Conservation (phyloP, 2,329 filamentous ascomycete species). For the Botrytis fabae region DNA sequence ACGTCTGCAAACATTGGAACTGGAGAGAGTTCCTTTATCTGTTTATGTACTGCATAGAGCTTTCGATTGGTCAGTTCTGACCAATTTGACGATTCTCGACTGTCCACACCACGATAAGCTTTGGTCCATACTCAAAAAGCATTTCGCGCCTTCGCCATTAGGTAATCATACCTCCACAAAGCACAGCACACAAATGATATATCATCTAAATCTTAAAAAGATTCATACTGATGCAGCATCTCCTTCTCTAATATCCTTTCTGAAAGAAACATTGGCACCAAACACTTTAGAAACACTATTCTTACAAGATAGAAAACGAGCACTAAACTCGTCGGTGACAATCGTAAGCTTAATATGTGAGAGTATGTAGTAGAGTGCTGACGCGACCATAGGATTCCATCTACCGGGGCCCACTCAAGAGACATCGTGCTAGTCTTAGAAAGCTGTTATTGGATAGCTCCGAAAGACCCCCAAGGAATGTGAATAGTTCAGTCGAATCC, state of each 20-base stretch:
- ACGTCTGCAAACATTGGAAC: slow-evolving; percentile 68
- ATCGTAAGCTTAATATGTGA: slow-evolving; percentile 45
- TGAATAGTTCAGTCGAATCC: slow-evolving; percentile 42
- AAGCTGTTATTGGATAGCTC: slow-evolving; percentile 75
- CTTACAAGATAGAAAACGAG: slow-evolving; percentile 63
- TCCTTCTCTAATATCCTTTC: slow-evolving; percentile 66
- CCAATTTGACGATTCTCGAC: slow-evolving; percentile 70
- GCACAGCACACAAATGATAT: slow-evolving; percentile 48
- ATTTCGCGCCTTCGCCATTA: slow-evolving; percentile 51
- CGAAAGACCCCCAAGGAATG: slow-evolving; percentile 49
- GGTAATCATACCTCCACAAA: slow-evolving; percentile 36
- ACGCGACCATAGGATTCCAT: slow-evolving; percentile 54
- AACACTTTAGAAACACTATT: slow-evolving; percentile 80
- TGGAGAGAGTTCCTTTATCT: slow-evolving; percentile 74
- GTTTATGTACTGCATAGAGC: slow-evolving; percentile 67
- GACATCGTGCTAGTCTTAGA: slow-evolving; percentile 69
- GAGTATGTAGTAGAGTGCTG: slow-evolving; percentile 19
- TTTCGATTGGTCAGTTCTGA: slow-evolving; percentile 73
- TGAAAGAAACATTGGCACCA: slow-evolving; percentile 75
- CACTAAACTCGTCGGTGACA: slow-evolving; percentile 55
- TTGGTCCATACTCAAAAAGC: slow-evolving; percentile 70
- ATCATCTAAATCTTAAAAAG: slow-evolving; percentile 67
- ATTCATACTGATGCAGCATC: slow-evolving; percentile 76
- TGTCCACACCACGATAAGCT: slow-evolving; percentile 72
- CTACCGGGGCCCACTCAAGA: slow-evolving; percentile 66